Percentiles rank a stretch among this genome's conserved stretches.
Evolutionary conservation across 441 rosid genomes (phyloP).

Genomic region (Isatis lusitanica): DNA sequence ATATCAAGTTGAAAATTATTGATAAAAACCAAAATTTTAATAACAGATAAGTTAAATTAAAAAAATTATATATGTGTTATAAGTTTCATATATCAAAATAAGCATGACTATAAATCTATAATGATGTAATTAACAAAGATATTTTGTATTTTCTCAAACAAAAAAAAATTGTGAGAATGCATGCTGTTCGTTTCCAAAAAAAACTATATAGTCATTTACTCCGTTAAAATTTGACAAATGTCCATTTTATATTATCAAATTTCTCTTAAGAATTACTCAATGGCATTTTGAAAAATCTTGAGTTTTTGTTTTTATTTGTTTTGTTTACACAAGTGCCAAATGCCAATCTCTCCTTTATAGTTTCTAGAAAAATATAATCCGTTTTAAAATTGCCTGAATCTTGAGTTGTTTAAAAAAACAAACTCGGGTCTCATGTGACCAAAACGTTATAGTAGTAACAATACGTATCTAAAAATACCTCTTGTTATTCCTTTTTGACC

Average conservation of each 20-base stretch:
- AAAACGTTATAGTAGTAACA: background rate
- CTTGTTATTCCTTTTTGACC: background rate
- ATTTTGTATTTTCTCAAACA: too few relatives aligned
- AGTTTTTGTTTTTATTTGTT: background rate
- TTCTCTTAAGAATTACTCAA: background rate
- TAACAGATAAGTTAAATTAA: background rate
- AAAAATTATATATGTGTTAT: background rate
- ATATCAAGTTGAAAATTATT: background rate
- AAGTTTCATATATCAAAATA: background rate
- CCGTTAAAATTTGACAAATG: background rate
- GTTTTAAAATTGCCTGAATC: background rate
- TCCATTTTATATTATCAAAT: background rate
- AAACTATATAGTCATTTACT: too few relatives aligned
- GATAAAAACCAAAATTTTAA: background rate
- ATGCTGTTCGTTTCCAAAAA: background rate
- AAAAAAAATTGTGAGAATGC: background rate
- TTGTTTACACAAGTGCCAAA: background rate
- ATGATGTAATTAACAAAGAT: background rate
- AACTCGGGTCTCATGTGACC: background rate
- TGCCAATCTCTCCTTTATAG: background rate
- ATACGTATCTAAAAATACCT: constrained; percentile 7
- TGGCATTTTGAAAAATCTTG: background rate
- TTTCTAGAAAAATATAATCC: background rate
- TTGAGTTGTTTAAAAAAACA: background rate
- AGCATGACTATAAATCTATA: too few relatives aligned